phyloP scores from a whole-genome alignment of 2,329 filamentous ascomycete species.

The Rasamsonia emersonii region DNA sequence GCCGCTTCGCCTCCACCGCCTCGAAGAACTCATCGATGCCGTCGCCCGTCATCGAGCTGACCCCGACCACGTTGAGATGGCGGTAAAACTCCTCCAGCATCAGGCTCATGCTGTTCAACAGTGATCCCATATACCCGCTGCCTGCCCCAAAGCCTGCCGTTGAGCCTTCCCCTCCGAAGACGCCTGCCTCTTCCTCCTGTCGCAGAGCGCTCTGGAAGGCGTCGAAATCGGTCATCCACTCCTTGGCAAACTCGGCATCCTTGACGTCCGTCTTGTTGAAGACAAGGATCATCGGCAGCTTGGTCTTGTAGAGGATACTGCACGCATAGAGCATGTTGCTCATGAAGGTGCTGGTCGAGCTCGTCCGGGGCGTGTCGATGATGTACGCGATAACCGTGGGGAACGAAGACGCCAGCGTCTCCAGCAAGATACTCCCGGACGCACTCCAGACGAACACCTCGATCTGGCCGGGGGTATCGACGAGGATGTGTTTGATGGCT shows the following conservation, averaged over 20 bases:
- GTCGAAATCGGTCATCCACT: conserved; percentile 99
- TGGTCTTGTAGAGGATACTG: conserved; percentile 97
- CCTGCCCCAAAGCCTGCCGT: conserved; percentile 55
- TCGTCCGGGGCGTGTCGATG: conserved; percentile 90
- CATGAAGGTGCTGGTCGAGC: conserved; percentile 96
- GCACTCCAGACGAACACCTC: conserved; percentile 99
- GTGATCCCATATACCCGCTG: conserved; percentile 90
- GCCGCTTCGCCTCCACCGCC: conserved; percentile 75
- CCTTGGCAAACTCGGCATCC: conserved; percentile 81
- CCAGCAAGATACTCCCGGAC: conserved; percentile 85
- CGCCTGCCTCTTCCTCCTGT: conserved; percentile 68
- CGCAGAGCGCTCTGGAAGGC: conserved; percentile 81
- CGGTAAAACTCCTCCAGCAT: conserved; percentile 97
- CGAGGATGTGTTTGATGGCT: conserved; percentile 71
- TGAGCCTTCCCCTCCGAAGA: conserved; percentile 62
- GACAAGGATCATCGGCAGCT: conserved; percentile 94
- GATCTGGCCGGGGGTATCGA: conserved; percentile 96
- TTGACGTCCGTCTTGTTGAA: conserved; percentile 99
- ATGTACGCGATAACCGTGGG: conserved; percentile 96
- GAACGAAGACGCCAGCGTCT: conserved; percentile 85
- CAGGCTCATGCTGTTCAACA: conserved; percentile 95
- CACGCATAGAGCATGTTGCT: conserved; percentile 99
- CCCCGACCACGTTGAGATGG: conserved; percentile 83
- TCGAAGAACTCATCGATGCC: conserved; percentile 91
- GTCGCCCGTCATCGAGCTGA: conserved; percentile 84